Conservation (phyloP, 441 rosid genomes). For the Mallotus repandus region DNA sequence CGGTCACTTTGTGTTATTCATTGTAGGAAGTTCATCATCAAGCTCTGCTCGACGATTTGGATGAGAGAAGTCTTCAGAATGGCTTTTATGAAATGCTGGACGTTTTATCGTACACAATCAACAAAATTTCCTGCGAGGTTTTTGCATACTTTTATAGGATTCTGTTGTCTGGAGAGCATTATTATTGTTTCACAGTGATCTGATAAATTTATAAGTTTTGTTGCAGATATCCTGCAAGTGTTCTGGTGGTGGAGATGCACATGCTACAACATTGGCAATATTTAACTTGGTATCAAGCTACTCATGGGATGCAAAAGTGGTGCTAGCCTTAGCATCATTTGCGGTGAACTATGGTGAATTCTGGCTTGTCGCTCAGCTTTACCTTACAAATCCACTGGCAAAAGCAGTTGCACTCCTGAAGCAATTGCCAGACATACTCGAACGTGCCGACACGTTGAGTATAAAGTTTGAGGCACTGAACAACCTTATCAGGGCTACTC, state of each 20-base stretch:
- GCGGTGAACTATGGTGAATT: constrained; percentile 78
- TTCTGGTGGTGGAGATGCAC: constrained; percentile 55
- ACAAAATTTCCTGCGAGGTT: constrained; percentile 62
- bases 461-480: constrained; percentile 54
- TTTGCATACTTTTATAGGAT: not conserved
- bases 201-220: not conserved
- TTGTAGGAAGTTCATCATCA: constrained; percentile 30
- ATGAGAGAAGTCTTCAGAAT: constrained; percentile 37
- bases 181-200: not conserved
- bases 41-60: constrained; percentile 36
- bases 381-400: constrained; percentile 69
- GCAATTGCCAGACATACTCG: constrained; percentile 58
- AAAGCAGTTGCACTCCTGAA: constrained; percentile 66
- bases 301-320: constrained; percentile 74
- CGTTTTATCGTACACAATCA: constrained; percentile 39
- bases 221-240: constrained; percentile 66
- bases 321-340: constrained; percentile 68
- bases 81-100: constrained; percentile 41
- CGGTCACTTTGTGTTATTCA: not conserved
- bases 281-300: constrained; percentile 49
- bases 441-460: constrained; percentile 41
- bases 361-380: constrained; percentile 64
- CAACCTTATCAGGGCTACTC: constrained; percentile 51
- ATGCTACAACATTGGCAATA: constrained; percentile 51
- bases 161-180: not conserved